These are phyloP conservation scores for Paraphaeosphaeria sporulosa DNA, from an alignment of 2,329 filamentous ascomycete genomes.

Conservation along the genomic window DNA sequence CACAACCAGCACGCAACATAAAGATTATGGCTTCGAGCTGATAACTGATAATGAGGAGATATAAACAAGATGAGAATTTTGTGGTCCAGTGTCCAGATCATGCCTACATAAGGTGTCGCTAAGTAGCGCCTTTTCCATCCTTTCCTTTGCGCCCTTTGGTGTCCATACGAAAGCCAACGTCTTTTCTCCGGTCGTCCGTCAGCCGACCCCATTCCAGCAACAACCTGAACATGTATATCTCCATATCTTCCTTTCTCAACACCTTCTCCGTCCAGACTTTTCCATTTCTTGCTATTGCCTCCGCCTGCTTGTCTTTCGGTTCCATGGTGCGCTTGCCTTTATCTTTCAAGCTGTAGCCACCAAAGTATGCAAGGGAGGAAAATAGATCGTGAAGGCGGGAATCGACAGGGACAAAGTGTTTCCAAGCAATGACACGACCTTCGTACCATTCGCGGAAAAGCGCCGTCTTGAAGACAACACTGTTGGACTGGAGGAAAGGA, in stretches of 20 bases:
- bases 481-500: constrained; percentile 69
- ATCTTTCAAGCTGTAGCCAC: constrained; percentile 37
- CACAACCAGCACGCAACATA: neutral
- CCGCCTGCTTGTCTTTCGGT: constrained; percentile 34
- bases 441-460: constrained; percentile 84
- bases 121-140: constrained; percentile 1
- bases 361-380: constrained; percentile 77
- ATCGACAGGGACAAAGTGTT: constrained; percentile 82
- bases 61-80: constrained; percentile 10
- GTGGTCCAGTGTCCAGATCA: constrained; percentile 5
- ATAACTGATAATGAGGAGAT: neutral
- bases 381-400: constrained; percentile 76
- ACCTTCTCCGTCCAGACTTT: constrained; percentile 46
- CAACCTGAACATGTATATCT: constrained; percentile 80
- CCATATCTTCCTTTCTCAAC: constrained; percentile 66
- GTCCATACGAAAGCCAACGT: constrained; percentile 43
- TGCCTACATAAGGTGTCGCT: constrained; percentile 8
- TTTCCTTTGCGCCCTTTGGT: constrained; percentile 13
- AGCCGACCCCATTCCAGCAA: constrained; percentile 71
- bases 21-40: neutral
- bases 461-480: constrained; percentile 73
- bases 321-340: constrained; percentile 38
- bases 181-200: constrained; percentile 45
- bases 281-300: constrained; percentile 42
- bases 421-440: constrained; percentile 75